These are phyloP conservation scores for Umbilicaria muhlenbergii DNA, from an alignment of 495 filamentous ascomycete species.

Conservation along the genomic window DNA sequence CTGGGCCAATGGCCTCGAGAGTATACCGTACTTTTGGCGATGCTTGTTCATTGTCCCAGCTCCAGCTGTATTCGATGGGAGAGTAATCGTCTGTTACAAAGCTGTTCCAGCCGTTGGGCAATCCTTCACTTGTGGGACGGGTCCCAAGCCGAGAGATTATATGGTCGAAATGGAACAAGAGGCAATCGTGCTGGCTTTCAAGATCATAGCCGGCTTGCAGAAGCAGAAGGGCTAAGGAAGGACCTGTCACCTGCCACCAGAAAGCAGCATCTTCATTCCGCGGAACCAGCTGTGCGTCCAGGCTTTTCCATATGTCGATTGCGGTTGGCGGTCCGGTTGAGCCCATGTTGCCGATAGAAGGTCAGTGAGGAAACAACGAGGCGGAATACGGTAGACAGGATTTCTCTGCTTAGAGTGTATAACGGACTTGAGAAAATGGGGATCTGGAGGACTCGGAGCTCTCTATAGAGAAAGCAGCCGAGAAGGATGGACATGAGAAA, in stretches of 20 bases:
- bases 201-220: constrained; percentile 6
- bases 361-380: too few relatives aligned
- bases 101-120: constrained; percentile 14
- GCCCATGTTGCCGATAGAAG: too few relatives aligned
- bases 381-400: too few relatives aligned
- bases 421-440: too few relatives aligned
- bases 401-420: too few relatives aligned
- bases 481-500: too few relatives aligned
- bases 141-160: constrained; percentile 4
- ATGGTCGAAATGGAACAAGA: constrained; percentile 9
- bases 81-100: constrained; percentile 25
- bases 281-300: too few relatives aligned
- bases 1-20: constrained; percentile 16
- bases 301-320: too few relatives aligned
- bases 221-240: constrained; percentile 6
- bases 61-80: constrained; percentile 24
- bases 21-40: constrained; percentile 17
- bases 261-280: background rate
- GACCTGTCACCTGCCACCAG: constrained; percentile 13
- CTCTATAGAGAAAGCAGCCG: too few relatives aligned
- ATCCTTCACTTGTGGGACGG: background rate
- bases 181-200: constrained; percentile 6
- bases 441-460: too few relatives aligned
- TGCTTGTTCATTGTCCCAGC: constrained; percentile 9
- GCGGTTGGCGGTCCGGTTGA: too few relatives aligned